Base-by-base conservation (phyloP, 2,329 filamentous ascomycete genomes). In the Acarospora socialis region DNA sequence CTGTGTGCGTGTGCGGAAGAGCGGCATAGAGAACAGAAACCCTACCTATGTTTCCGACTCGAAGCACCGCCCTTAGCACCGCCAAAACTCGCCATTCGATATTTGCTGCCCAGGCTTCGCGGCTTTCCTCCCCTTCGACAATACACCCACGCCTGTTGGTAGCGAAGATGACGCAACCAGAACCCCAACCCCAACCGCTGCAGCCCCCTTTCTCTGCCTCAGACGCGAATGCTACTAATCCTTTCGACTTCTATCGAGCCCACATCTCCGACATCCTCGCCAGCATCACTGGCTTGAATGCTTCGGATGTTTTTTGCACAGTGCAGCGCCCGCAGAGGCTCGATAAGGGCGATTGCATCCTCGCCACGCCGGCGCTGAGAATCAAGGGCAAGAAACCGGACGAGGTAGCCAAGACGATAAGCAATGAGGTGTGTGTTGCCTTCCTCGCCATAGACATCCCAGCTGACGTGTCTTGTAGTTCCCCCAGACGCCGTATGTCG, bases 371-470 rank as follows among this genome's bases (percentile, higher is more conserved):
- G 12, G 47, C 59, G 13, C 48, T 63, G 17, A 56, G 56, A 38
- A 55, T 62, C 38, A 63, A 74, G 54, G 62, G 65, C 45, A 70
- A 68, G 55, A 71, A 73, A 43, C 68, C 70, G 21, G 57, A 66
- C 32, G 68, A 68, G 31, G 55, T 70, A 23, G 62, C 65, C 22
- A 55, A 63, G 43, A 66, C 74, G 46, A 57, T 75, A 37, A 65
- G 56, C 13, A 59, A 66, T 30, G 56, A 59, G 44, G 56, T 59
- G 42, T 15, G 9, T 5, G 14, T 13, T 2, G 30, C 14, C 3
- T 21, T 3, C 12, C 26, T 20, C 12, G 5, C 8, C 8, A 25
- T 15, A n/a, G n/a, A n/a, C n/a, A n/a, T n/a, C n/a, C n/a, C n/a
- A n/a, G n/a, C n/a, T n/a, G n/a, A n/a, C n/a, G n/a, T 10, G 6